These are phyloP conservation scores for Xylaria multiplex DNA, from an alignment of 2,329 filamentous ascomycete species.

Conservation along the genomic window DNA sequence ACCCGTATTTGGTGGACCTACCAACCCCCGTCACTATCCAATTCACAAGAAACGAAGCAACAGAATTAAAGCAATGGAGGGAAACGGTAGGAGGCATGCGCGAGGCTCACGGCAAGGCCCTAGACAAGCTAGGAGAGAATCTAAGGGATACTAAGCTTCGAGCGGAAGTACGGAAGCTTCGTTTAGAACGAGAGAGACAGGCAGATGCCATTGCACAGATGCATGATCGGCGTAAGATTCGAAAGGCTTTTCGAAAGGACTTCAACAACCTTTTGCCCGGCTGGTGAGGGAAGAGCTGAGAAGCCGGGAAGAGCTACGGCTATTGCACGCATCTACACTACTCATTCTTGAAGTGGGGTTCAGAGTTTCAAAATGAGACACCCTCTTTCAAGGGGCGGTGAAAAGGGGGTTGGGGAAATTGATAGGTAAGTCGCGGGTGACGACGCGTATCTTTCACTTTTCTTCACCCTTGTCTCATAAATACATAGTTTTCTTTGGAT, in stretches of 20 bases:
- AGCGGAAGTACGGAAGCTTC: not conserved
- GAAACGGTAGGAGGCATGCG: not conserved
- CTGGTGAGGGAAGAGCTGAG: conserved; percentile 2
- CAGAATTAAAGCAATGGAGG: conserved; percentile 18
- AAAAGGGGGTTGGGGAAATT: not conserved
- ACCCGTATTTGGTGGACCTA: conserved; percentile 10
- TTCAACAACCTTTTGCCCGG: conserved; percentile 11
- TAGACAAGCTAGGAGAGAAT: conserved; percentile 7
- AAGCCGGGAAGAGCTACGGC: not conserved
- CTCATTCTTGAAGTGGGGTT: not conserved
- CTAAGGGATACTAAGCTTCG: not conserved
- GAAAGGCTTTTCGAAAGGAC: conserved; percentile 16
- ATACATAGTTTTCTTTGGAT: not conserved
- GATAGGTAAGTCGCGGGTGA: not conserved
- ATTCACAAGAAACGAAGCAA: conserved; percentile 16
- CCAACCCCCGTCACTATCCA: conserved; percentile 8
- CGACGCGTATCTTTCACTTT: not conserved
- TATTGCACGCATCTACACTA: too few species aligned
- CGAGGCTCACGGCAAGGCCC: conserved; percentile 1
- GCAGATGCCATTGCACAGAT: conserved; percentile 1
- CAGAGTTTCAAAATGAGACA: too few species aligned
- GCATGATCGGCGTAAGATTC: conserved; percentile 1
- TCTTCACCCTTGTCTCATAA: not conserved
- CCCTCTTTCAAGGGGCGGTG: not conserved
- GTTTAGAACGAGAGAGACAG: not conserved